Evolutionary conservation across 306 rosid species (phyloP).

Genomic region (Vigna nakashimae): DNA sequence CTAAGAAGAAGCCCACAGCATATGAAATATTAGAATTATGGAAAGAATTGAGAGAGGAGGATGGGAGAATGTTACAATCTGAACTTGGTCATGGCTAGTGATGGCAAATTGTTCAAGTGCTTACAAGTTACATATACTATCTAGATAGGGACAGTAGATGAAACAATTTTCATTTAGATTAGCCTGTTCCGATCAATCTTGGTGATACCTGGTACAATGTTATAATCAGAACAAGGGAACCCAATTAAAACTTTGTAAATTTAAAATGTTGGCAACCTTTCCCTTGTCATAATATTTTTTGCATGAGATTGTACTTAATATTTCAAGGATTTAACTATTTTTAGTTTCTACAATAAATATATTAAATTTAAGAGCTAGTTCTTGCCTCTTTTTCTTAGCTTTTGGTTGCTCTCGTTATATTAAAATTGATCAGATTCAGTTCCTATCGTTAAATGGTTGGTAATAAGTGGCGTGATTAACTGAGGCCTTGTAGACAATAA

Average conservation of each 20-base stretch:
- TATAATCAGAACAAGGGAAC: neutral
- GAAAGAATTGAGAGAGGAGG: slow-evolving; percentile 73
- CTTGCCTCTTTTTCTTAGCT: neutral
- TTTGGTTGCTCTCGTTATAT: neutral
- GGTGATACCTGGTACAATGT: neutral
- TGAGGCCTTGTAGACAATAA: neutral
- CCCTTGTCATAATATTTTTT: neutral
- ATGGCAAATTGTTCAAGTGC: slow-evolving; percentile 16
- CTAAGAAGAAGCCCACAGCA: slow-evolving; percentile 60
- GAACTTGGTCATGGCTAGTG: slow-evolving; percentile 43
- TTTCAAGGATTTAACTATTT: neutral
- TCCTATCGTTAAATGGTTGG: neutral
- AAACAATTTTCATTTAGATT: neutral
- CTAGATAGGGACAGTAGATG: slow-evolving; percentile 9
- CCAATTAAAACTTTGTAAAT: slow-evolving; percentile 12
- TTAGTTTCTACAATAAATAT: neutral
- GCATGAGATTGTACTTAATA: neutral
- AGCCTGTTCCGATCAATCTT: slow-evolving; percentile 2
- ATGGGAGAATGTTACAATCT: slow-evolving; percentile 49
- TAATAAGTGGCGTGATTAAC: neutral
- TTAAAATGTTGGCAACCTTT: neutral
- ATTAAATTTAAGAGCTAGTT: neutral
- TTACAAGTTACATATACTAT: neutral
- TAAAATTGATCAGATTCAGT: neutral
- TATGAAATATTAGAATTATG: slow-evolving; percentile 71